Evolutionary conservation across 192 early-diverging fungal species (phyloP).

Genomic region (Diversispora eburnea): DNA sequence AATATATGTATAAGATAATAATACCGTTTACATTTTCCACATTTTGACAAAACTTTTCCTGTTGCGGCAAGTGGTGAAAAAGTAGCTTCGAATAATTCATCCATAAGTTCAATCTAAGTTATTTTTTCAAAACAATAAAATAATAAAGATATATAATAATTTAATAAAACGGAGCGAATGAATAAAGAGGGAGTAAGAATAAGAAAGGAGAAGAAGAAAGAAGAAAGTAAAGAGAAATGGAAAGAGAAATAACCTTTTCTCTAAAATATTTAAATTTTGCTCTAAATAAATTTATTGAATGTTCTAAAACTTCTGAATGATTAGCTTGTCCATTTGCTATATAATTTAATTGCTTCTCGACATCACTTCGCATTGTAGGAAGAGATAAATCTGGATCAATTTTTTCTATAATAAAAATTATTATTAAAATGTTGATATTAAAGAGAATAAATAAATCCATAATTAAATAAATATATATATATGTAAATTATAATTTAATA

Average conservation of each 20-base stretch:
- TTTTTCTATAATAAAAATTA: slow-evolving; percentile 37
- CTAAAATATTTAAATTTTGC: slow-evolving; percentile 45
- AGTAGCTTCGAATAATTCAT: slow-evolving; percentile 52
- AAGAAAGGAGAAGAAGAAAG: too few relatives aligned
- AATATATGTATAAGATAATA: slow-evolving; percentile 48
- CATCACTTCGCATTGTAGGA: slow-evolving; percentile 47
- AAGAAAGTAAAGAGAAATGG: too few relatives aligned
- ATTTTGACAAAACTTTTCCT: slow-evolving; percentile 45
- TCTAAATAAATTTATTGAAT: slow-evolving; percentile 42
- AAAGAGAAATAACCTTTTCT: too few relatives aligned
- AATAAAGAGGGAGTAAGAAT: too few relatives aligned
- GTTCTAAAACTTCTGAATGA: slow-evolving; percentile 35
- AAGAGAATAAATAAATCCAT: not conserved
- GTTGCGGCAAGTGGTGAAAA: slow-evolving; percentile 49
- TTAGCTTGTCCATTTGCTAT: slow-evolving; percentile 43
- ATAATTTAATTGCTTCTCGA: slow-evolving; percentile 47
- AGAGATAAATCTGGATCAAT: slow-evolving; percentile 50
- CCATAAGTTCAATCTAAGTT: slow-evolving; percentile 41
- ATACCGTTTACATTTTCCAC: slow-evolving; percentile 46
- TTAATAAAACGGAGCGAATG: too few relatives aligned
- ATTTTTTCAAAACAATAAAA: not conserved
- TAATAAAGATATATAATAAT: too few relatives aligned
- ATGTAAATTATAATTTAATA: not conserved
- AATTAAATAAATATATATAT: not conserved
- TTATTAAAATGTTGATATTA: not conserved